Evolutionary conservation across 164 flowering plant genomes (phyloP), one percentile per base, ranked within the genome.

Genomic region (Piper longum): DNA sequence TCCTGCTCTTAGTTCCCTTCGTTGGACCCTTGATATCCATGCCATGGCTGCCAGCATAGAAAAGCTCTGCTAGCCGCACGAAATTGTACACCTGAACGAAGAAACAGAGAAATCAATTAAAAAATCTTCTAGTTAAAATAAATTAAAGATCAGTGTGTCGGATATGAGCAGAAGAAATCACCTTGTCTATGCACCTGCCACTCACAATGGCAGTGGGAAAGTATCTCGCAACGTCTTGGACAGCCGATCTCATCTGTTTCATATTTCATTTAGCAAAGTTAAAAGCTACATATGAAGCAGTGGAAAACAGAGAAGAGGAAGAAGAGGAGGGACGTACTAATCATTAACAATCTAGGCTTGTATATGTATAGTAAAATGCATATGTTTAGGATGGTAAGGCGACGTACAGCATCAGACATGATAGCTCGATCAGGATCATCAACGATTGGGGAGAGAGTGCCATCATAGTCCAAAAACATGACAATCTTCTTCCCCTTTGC

Each of bases 1-100:
- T 80, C 56, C 68, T 71, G 72, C 76, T 67, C 65, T 75, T 71
- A 43, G 56, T 66, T 48, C 70, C 74, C 68, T 75, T 78, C 45
- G 81, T 64, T 45, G 97, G 97, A 52, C 89, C 95, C 66, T 72
- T 80, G 55, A 89, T 89, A 82, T 89, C 97, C 97, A 89, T 89
- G 11, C 97, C 97, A 73, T 89, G 97, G 69, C 97, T 89, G 0
- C 95, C 97, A 1, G 97, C 97, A 60, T 89, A 89, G 72, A 81
- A 87, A 16, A 89, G 86, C 73, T 83, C 90, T 9, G 79, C 70
- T 62, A 89, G 65, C 61, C 66, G 78, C 13, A 89, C 97, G 70
- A 89, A 89, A 56, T 74, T 76, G 41, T 73, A 72, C 18, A 89
- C 91, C 96, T 89, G 16, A 3, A 16, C 43, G 51, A 13, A 9